These are phyloP conservation scores for Veloboletus limbatus DNA, from an alignment of 1,284 basidiomycete species.

Conservation along the genomic window DNA sequence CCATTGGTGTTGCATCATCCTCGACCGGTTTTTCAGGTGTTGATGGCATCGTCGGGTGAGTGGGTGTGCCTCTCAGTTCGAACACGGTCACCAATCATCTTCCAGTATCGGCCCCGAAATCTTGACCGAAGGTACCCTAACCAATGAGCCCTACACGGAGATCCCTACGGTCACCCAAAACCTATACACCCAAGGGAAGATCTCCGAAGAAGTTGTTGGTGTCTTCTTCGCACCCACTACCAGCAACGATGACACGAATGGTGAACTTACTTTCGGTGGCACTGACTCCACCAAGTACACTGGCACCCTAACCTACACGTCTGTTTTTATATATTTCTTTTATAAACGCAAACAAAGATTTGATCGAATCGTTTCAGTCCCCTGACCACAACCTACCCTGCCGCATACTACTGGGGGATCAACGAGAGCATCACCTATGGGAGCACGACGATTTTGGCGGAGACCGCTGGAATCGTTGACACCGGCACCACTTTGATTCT, in stretches of 20 bases:
- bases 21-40: slow-evolving; percentile 27
- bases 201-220: slow-evolving; percentile 33
- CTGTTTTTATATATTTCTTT: slow-evolving; percentile 13
- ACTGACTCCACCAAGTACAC: slow-evolving; percentile 47
- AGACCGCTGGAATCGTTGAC: no score
- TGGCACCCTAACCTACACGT: slow-evolving; percentile 46
- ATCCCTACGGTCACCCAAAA: slow-evolving; percentile 40
- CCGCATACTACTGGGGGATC: slow-evolving; percentile 60
- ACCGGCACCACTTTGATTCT: slow-evolving; percentile 44
- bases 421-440: slow-evolving; percentile 58
- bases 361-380: slow-evolving; percentile 33
- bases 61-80: not conserved
- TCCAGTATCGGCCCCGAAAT: slow-evolving; percentile 31
- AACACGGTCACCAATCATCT: slow-evolving; percentile 37
- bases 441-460: slow-evolving; percentile 41
- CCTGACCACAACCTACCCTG: slow-evolving; percentile 46
- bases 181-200: slow-evolving; percentile 33
- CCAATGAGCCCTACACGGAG: not conserved
- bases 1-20: slow-evolving; percentile 31
- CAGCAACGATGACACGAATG: slow-evolving; percentile 26
- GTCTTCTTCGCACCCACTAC: slow-evolving; percentile 43
- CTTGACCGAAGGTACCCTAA: slow-evolving; percentile 30
- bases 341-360: not conserved
- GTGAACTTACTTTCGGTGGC: slow-evolving; percentile 51
- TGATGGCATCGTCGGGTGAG: slow-evolving; percentile 33